Evolutionary conservation across 345 rosid genomes (phyloP), one percentile per base, ranked within the genome.

Genomic region (Salix dunnii): DNA sequence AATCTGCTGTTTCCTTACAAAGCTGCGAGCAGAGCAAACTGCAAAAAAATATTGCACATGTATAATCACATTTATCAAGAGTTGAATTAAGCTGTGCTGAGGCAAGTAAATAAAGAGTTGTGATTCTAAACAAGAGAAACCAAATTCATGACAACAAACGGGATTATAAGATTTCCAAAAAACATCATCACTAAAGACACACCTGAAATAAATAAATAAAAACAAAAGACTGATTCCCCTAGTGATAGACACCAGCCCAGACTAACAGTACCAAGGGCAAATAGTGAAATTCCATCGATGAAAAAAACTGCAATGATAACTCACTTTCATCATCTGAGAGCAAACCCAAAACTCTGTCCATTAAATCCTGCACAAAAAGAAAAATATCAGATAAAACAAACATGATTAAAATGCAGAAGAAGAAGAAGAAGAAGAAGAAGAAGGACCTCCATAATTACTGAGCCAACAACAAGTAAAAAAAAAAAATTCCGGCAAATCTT

Each of bases 301-400:
- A 51, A 23, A 21, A 55, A 55, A 55, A 21, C 2, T 55, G 11
- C 27, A 31, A 66, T 38, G 49, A 46, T n/a, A 68, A 48, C 77
- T 68, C 33, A 74, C 78, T 67, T 67, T 48, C 66, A 65, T 74
- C 81, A 51, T 74, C 77, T 51, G 63, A 66, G 31, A 83, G 61
- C 62, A 74, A 4, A 5, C 35, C 58, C 9, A 70, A 65, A 76
- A 83, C 78, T 71, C 83, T 71, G 71, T 74, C 81, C 79, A 80
- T 31, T 71, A 83, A 62, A 77, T 83, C 86, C 86, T 83, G 76
- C 67, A 76, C 28, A 28, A 20, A 62, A 35, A 14, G 31, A 68
- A 40, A 11, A n/a, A 25, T 4, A 36, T 0, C 28, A 8, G 42
- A 35, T 10, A 35, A 40, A 11, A 5, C 71, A 68, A 35, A 9